Evolutionary conservation across 345 rosid genomes (phyloP), one percentile per base, ranked within the genome.

Genomic region (Kernera saxatilis): DNA sequence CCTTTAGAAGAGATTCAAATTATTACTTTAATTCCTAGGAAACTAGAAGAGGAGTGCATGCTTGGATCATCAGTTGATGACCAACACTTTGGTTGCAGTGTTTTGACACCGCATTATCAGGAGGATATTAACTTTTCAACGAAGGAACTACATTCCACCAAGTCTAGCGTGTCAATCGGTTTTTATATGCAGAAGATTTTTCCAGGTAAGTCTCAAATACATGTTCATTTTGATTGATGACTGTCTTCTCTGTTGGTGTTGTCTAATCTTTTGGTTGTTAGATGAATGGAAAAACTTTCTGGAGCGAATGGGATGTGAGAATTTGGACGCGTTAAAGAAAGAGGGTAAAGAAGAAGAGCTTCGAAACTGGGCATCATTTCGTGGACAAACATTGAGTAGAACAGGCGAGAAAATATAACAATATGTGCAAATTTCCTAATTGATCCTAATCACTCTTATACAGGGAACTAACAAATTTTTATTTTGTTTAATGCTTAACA

Each of bases 201-300:
- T 79, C 98, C 96, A 64, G 98, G 98, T 88, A 78, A 56, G n/a
- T 36, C 59, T 13, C 4, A 23, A 43, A 43, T 0, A 3, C 30
- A 1, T 69, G 23, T 18, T 45, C 13, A 35, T 32, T 66, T 22
- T 49, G 45, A 48, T 39, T 49, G 61, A 17, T 65, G 43, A 22
- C 19, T 39, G 13, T 43, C 23, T 51, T 43, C 23, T 43, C 27
- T 69, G 52, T 30, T 35, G 11, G 27, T 46, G 12, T 70, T 63
- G 1, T 70, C 18, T 56, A 12, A 54, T 36, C 3, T 48, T 54
- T 76, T 15, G 26, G 14, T 70, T 50, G 53, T 69, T 67, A 93
- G 98, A 93, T 80, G 98, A 90, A 71, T 93, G 93, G 97, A 85
- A 85, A 73, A 93, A 90, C 82, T 93, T 90, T 78, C 74, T 83